A percentile compares a stretch with the other conserved stretches of the same genome.
Conservation (phyloP, 2,329 filamentous ascomycete species). For the Teratosphaeria gauchensis region DNA sequence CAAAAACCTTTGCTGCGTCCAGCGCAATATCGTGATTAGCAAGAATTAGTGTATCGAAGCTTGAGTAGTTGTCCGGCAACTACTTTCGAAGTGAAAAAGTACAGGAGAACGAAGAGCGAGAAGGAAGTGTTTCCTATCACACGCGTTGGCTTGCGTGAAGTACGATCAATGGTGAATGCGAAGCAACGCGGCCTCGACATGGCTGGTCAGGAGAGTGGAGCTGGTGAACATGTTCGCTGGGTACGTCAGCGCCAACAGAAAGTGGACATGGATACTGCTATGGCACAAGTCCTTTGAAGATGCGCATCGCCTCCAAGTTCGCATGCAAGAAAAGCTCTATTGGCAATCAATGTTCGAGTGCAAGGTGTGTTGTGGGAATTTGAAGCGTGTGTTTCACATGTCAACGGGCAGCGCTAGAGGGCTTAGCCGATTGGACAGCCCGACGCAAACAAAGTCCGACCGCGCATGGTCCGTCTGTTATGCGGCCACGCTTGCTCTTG, state of each 20-base stretch:
- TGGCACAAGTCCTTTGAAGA: background rate
- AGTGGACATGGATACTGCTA: background rate
- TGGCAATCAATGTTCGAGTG: background rate
- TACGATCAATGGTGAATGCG: background rate
- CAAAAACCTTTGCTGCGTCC: background rate
- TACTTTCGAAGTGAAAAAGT: background rate
- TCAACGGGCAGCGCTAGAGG: background rate
- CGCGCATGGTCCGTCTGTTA: too few relatives aligned
- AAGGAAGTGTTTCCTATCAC: background rate
- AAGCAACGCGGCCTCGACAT: background rate
- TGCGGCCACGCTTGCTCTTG: too few relatives aligned
- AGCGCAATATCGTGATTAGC: background rate
- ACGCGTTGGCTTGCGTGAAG: background rate
- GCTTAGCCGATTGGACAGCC: background rate
- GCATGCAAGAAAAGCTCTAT: background rate
- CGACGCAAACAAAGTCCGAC: background rate
- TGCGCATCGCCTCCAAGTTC: background rate
- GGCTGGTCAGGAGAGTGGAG: background rate
- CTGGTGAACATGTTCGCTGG: background rate
- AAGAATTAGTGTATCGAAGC: background rate
- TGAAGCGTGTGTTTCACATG: background rate
- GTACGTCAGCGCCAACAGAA: background rate
- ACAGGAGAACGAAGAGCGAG: background rate
- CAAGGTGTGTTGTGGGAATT: background rate
- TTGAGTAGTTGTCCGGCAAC: background rate